Evolutionary conservation across 441 rosid genomes (phyloP), one percentile per base, ranked within the genome.

Genomic region (Codiaeum variegatum): DNA sequence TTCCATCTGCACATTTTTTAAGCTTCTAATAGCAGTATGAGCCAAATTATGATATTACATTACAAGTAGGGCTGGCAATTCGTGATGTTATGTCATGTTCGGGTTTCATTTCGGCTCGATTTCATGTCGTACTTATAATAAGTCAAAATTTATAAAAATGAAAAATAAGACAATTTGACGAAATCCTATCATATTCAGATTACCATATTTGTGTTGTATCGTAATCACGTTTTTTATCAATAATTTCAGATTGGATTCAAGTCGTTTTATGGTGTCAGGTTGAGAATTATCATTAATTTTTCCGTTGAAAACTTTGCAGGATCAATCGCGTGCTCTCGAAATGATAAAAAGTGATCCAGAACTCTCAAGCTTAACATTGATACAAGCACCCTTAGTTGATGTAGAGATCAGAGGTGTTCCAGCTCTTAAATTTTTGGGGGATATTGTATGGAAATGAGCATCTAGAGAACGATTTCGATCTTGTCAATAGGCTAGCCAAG

Each of bases 381-480:
- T 92, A 79, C 76, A 88, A 80, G 94, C 94, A 56, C 99, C 98
- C 21, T 76, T 94, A 60, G 97, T 94, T 18, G 99, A 94, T 71
- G 87, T 90, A 69, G 99, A 94, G 89, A 94, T 94, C 75, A 88
- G 98, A 84, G 99, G 99, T 44, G 97, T 92, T 44, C 98, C 98
- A 18, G 99, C 98, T 51, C 94, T 94, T 66, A 85, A 82, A 74
- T 92, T 94, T 75, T 58, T 94, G 80, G 96, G 99, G 5, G 93
- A 94, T 77, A 91, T 90, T 23, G 64, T 94, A 56, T 94, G 99
- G 99, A 94, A 88, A 86, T 94, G 83, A 91, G 52, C 42, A 29
- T 74, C 9, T 34, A 40, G 23, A 38, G 26, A 56, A 56, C 12
- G 62, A 52, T 31, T 18, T 31, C 42, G 4, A 31, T 60, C 23